phyloP scores from a whole-genome alignment of 2,329 filamentous ascomycete species.

The Penicillium sp. region DNA sequence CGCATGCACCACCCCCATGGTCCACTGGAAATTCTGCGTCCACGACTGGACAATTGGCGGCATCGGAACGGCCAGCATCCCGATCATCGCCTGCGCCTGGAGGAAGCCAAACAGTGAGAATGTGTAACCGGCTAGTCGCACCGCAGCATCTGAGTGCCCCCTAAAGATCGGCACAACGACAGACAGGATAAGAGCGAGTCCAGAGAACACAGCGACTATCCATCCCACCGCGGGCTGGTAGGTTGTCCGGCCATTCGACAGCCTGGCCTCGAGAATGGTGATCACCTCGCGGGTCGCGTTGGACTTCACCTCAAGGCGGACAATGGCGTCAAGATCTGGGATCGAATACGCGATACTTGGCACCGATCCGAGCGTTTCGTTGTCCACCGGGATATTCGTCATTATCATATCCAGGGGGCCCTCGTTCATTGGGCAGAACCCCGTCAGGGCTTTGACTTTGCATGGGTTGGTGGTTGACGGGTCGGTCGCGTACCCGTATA shows the following conservation, averaged over 20 bases:
- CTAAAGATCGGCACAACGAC: slow-evolving; percentile 85
- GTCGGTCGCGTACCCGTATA: slow-evolving; percentile 12
- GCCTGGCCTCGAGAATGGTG: slow-evolving; percentile 82
- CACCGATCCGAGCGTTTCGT: slow-evolving; percentile 7
- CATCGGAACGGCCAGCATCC: slow-evolving; percentile 77
- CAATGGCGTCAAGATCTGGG: slow-evolving; percentile 86
- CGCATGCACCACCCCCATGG: slow-evolving; percentile 90
- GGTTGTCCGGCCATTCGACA: slow-evolving; percentile 92
- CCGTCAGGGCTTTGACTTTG: slow-evolving; percentile 2
- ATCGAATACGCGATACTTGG: slow-evolving; percentile 81
- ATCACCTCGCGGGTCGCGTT: slow-evolving; percentile 67
- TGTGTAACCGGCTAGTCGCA: slow-evolving; percentile 90
- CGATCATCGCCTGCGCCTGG: slow-evolving; percentile 89
- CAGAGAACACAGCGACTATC: slow-evolving; percentile 85
- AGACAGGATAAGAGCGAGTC: slow-evolving; percentile 79
- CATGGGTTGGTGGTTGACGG: slow-evolving; percentile 7
- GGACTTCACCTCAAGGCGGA: slow-evolving; percentile 79
- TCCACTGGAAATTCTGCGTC: slow-evolving; percentile 98
- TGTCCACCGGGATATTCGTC: neutral
- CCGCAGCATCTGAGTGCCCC: slow-evolving; percentile 90
- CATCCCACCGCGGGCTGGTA: slow-evolving; percentile 87
- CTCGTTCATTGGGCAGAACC: slow-evolving; percentile 15
- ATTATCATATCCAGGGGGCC: slow-evolving; percentile 6
- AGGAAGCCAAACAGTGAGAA: slow-evolving; percentile 95
- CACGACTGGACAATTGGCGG: slow-evolving; percentile 88